Base-by-base conservation (phyloP, 192 early-diverging fungal species). In the Lunasporangiospora selenospora region DNA sequence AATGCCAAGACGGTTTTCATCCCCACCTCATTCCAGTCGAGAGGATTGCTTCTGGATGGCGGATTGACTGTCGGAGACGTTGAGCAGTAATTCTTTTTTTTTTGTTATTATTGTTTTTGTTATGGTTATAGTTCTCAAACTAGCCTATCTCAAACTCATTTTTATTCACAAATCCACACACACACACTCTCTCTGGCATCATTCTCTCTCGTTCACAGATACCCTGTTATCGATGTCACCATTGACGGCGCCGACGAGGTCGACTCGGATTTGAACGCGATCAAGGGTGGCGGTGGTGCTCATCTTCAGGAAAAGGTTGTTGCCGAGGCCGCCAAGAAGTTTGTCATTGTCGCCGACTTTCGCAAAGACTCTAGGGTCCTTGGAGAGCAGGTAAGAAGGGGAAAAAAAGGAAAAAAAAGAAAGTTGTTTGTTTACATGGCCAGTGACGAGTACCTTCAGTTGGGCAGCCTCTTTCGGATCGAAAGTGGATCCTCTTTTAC, bases 281-380 rank as follows among this genome's bases (percentile, higher is more conserved):
- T 98, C 80, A 98, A 98, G 80, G 94, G 96, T 21, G 96, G 96
- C 24, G 96, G 96, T 49, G 96, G 80, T 26, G 94, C 93, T 47
- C 96, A 98, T 47, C 77, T 98, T 57, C 93, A 92, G 65, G 96
- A 98, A 69, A 96, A 96, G 81, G 83, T 96, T 11, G 93, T 98
- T 34, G 94, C 94, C 18, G 82, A 86, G 54, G 90, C 89, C 2
- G 85, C 94, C 18, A 85, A 83, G 41, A 91, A 87, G 70, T 91
- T 95, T 75, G 83, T 96, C 16, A 80, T 98, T 53, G 90, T 98
- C 57, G 96, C 93, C 34, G 96, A 98, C 75, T 92, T 87, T 75
- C 76, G 92, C 46, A 98, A 98, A 75, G 84, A 93, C 66, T 92
- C 93, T 11, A 67, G 69, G 19, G 64, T 75, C 6, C 80, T 97